Evolutionary conservation across 257 asterid species (phyloP).

Genomic region (Plantago elongata): DNA sequence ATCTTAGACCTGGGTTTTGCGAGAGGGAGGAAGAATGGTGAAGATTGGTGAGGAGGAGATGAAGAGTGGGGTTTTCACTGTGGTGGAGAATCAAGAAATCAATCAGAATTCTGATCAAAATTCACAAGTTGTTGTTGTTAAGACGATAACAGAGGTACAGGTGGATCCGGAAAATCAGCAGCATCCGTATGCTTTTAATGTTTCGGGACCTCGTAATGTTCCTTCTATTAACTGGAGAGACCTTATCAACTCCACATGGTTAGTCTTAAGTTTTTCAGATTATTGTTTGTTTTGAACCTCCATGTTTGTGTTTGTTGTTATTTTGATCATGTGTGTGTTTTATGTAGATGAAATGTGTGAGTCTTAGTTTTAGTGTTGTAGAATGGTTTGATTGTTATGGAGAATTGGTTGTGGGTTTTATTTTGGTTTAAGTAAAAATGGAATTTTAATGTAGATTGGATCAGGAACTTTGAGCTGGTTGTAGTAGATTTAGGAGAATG

Average conservation of each 20-base stretch:
- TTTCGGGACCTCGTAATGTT: constrained; percentile 73
- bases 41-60: constrained; percentile 36
- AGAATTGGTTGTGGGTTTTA: neutral
- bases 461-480: neutral
- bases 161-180: constrained; percentile 18
- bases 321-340: neutral
- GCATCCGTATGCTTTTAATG: constrained; percentile 76
- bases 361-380: neutral
- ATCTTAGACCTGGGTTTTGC: constrained; percentile 17
- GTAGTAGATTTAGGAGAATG: neutral
- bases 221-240: constrained; percentile 72
- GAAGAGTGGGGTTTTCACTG: constrained; percentile 34
- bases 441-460: neutral
- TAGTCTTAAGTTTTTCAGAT: constrained; percentile 9
- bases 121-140: constrained; percentile 11
- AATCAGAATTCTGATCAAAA: constrained; percentile 16
- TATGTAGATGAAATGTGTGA: neutral
- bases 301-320: neutral
- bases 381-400: neutral
- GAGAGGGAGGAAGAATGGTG: constrained; percentile 15
- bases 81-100: constrained; percentile 24
- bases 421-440: neutral
- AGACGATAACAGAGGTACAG: constrained; percentile 3
- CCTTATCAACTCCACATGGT: constrained; percentile 69
- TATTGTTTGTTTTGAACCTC: neutral